Evolutionary conservation across 176 grass and related monocot species (phyloP), one percentile per base, ranked within the genome.

Genomic region (Ensete ventricosum): DNA sequence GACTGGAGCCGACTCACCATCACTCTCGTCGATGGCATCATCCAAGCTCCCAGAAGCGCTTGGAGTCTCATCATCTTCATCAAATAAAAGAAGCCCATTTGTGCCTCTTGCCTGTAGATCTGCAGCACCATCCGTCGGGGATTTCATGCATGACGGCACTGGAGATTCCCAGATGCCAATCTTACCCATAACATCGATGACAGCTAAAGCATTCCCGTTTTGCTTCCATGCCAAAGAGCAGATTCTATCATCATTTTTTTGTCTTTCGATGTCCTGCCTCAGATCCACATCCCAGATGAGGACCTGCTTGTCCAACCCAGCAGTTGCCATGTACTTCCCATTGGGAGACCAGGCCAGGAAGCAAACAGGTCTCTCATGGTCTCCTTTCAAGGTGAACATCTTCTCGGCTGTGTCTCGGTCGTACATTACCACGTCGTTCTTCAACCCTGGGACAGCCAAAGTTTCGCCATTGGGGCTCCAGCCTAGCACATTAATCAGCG

Each of bases 221-320:
- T 88, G 88, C 57, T 93, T 97, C 93, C 93, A 97, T 76, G 85
- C 76, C 80, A 98, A 67, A 58, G 82, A 86, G 62, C 88, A 93
- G 68, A 98, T 72, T 29, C 51, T 88, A 26, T 93, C 90, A 57
- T 98, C 85, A 76, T 93, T 88, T 80, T 93, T 93, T 55, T 98
- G 90, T 63, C 88, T 87, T 77, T 98, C 94, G 64, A 98, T 93
- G 67, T 93, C 94, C 82, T 91, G 94, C 84, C 83, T 98, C 12
- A 87, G 81, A 49, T 93, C 91, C n/a, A 91, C 84, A 91, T 98
- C 94, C 94, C 94, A 98, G 64, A 97, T 88, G 52, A 97, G 67
- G 29, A 97, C 86, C 76, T 93, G 94, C 76, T 73, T 93, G 77
- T 97, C 94, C 43, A 97, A 59, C n/a, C 88, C 80, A 4, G 89